Percentiles rank a stretch among this genome's conserved stretches.
These are phyloP conservation scores for Dichotomocladium elegans DNA, from an alignment of 371 early-diverging fungal species.

Conservation along the genomic window DNA sequence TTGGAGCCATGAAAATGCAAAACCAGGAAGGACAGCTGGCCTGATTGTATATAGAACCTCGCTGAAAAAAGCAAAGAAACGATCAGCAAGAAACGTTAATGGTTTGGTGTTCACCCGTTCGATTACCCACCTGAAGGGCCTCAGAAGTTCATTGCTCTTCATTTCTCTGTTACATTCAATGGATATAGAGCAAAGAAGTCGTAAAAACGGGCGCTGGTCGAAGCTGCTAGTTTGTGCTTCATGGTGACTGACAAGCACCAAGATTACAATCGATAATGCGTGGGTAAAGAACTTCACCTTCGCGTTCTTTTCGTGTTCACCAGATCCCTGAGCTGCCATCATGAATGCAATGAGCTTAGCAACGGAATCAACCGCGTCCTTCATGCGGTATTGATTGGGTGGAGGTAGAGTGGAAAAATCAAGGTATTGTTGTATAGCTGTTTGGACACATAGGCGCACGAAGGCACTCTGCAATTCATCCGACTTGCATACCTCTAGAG, in stretches of 20 bases:
- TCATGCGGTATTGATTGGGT: constrained; percentile 46
- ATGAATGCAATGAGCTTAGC: constrained; percentile 72
- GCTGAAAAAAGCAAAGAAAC: constrained; percentile 24
- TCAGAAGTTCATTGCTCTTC: no score
- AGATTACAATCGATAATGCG: constrained; percentile 77
- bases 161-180: constrained; percentile 73
- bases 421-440: constrained; percentile 68
- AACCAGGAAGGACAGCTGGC: constrained; percentile 88
- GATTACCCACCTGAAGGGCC: constrained; percentile 39
- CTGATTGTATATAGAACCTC: constrained; percentile 83
- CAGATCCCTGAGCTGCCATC: constrained; percentile 21
- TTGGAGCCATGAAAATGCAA: constrained; percentile 94
- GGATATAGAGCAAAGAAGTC: constrained; percentile 84
- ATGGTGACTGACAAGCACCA: constrained; percentile 82
- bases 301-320: constrained; percentile 44
- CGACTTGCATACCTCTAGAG: constrained; percentile 28
- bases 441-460: constrained; percentile 82
- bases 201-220: constrained; percentile 88
- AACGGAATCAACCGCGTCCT: constrained; percentile 77
- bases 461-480: constrained; percentile 74
- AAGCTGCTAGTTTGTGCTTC: constrained; percentile 71
- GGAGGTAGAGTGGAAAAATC: constrained; percentile 41
- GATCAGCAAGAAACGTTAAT: neutral
- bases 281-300: constrained; percentile 65
- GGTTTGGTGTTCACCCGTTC: no score